Evolutionary conservation across 371 early-diverging fungal species (phyloP).

Genomic region (Mortierella sp.): DNA sequence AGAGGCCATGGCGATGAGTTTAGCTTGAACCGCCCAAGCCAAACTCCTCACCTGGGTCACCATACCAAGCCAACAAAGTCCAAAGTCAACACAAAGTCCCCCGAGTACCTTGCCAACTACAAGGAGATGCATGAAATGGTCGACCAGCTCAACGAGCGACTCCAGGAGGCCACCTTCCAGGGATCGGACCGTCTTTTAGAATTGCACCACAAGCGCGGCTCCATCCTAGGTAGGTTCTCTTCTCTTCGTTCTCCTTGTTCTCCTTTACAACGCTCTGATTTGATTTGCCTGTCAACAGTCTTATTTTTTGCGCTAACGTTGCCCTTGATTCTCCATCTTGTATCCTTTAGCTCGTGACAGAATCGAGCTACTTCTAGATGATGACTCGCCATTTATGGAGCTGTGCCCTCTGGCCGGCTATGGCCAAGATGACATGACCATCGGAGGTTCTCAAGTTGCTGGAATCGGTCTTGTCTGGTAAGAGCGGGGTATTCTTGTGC

Average conservation of each 20-base stretch:
- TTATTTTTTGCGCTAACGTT: background rate
- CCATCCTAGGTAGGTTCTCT: slow-evolving; percentile 63
- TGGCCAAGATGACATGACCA: slow-evolving; percentile 76
- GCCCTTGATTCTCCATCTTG: no score
- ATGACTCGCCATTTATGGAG: slow-evolving; percentile 81
- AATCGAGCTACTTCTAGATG: slow-evolving; percentile 74
- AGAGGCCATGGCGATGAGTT: slow-evolving; percentile 15
- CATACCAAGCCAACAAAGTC: slow-evolving; percentile 41
- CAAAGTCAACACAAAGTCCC: slow-evolving; percentile 49
- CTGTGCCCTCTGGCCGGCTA: slow-evolving; percentile 76
- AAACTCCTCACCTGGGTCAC: slow-evolving; percentile 40
- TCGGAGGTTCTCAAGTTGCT: slow-evolving; percentile 75
- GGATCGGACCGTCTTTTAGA: slow-evolving; percentile 67
- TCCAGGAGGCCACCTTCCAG: slow-evolving; percentile 67
- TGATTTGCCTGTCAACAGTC: background rate
- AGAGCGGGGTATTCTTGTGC: background rate
- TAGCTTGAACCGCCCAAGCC: background rate
- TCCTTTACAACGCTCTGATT: slow-evolving; percentile 14
- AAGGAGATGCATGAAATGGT: slow-evolving; percentile 68
- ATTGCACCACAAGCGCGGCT: slow-evolving; percentile 71
- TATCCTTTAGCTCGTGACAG: slow-evolving; percentile 80
- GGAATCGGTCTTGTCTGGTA: slow-evolving; percentile 82
- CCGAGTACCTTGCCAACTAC: slow-evolving; percentile 69
- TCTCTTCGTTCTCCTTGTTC: background rate
- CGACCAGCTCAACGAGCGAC: slow-evolving; percentile 62